Base-by-base conservation (phyloP, 139 green algal species). In the Chlamydomonas asymmetrica region DNA sequence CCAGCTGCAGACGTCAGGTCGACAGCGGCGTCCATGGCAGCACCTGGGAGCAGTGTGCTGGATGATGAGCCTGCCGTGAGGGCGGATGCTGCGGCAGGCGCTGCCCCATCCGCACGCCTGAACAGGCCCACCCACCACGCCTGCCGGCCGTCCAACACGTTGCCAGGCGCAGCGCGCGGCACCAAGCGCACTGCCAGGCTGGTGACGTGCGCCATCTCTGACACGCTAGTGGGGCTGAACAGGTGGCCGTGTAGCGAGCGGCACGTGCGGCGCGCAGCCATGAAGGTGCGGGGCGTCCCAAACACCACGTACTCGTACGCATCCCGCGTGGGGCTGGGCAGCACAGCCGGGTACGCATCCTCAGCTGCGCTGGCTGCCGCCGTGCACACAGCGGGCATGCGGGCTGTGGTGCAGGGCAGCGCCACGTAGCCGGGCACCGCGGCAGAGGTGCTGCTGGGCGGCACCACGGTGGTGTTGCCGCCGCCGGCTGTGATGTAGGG, bases 241-340 rank as follows among this genome's bases (percentile, higher is more conserved):
- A 75, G 54, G 68, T 75, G 68, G 37, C 68, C 54, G 27, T 49
- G 38, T 7, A 22, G 9, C 3, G 37, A 31, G 5, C 66, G 68
- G n/a, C 68, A 75, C 65, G 45, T 37, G 18, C 66, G 62, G 49
- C 18, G 66, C 66, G 5, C 1, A 37, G 7, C 29, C 68, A 37
- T 66, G 45, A 18, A 41, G 38, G 37, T 66, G 52, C 50, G 5
- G 8, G 23, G 0, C 0, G 50, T 57, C 9, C 68, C 54, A 29
- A 63, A 75, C 18, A 75, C 56, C 2, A 75, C n/a, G 37, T 75
- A 75, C 37, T 75, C 68, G 52, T 56, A 66, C 68, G 29, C 20
- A 2, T 20, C 35, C 16, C 34, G 39, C 67, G 67, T 16, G 16
- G 10, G 13, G 1, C 27, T 38, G 10, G 68, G 68, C 38, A 59